These are phyloP conservation scores for Ophiocordyceps camponoti-rufipedis DNA, from an alignment of 2,329 filamentous ascomycete genomes.

Conservation along the genomic window DNA sequence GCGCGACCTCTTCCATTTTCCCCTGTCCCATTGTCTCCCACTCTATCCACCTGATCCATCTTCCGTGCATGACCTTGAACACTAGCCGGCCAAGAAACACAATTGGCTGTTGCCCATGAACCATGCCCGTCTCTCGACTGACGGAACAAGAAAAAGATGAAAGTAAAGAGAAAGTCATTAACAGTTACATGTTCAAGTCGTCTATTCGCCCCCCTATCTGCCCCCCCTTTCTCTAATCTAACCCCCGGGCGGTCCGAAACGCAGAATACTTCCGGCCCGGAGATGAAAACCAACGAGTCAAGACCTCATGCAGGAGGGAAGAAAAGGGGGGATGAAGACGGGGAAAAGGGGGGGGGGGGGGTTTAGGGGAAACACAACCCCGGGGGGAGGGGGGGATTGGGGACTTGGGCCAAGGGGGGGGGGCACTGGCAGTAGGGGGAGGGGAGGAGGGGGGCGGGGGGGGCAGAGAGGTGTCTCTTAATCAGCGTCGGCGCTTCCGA, in stretches of 20 bases:
- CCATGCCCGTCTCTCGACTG: background rate
- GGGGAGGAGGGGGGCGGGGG: no score
- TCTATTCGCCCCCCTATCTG: background rate
- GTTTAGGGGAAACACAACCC: no score
- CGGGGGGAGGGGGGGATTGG: no score
- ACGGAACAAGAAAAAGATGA: background rate
- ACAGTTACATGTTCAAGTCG: background rate
- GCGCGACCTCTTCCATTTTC: background rate
- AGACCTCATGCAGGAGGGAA: background rate
- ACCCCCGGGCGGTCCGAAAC: no score
- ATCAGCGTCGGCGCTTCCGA: no score
- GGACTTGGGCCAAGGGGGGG: no score
- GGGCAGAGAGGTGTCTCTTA: no score
- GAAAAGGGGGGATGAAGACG: background rate
- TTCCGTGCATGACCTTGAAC: background rate
- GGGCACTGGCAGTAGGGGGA: no score
- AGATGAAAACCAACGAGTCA: no score
- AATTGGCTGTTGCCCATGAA: background rate
- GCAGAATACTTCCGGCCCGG: no score
- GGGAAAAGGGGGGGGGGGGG: no score
- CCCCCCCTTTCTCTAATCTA: background rate
- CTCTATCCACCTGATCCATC: background rate
- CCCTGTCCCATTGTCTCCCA: background rate
- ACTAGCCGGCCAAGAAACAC: background rate
- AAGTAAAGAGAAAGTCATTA: background rate